Evolutionary conservation across 352 stramenopile genomes (phyloP), one percentile per base, ranked within the genome.

Genomic region (Pythium sp.): DNA sequence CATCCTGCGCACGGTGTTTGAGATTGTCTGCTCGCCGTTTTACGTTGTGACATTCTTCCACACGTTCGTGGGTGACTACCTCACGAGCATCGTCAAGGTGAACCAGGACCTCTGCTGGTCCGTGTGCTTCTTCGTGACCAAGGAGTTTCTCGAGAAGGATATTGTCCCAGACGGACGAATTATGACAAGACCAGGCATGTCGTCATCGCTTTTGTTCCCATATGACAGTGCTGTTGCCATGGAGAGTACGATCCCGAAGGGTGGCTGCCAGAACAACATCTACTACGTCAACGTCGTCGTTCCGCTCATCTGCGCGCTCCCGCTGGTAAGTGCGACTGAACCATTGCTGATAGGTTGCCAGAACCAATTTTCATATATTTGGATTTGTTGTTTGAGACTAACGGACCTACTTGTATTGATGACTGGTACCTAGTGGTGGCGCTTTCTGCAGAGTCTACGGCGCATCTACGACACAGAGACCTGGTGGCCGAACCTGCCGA

Each of bases 361-460:
- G 12, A 43, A 18, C 38, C 14, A 46, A 15, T 46, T 46, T 46
- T 4, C 38, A 20, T 46, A 2, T 46, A 20, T 46, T 0, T 46
- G 14, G 12, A 46, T 20, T 15, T 46, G 38, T 20, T 46, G 38
- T 46, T 46, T 46, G 38, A 46, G 38, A 46, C 38, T 46, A 46
- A 46, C 38, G 38, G 12, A 20, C 12, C 12, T 46, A 46, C 12
- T 46, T 46, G 38, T 46, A 18, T 46, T 20, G 38, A 20, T 38
- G 11, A 30, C 1, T 28, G 6, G 30, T 22, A 5, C 53, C 38
- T 46, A 80, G 58, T 98, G 96, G 90, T 97, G 98, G 76, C 91
- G 97, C 36, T 99, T 99, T 76, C 92, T 98, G 58, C 97, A 99
- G 84, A 99, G 93, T 72, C 75, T 99, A 18, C 88, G 97, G 32